These are phyloP conservation scores for Talaromyces rugulosus DNA, from an alignment of 2,329 filamentous ascomycete genomes.

Conservation along the genomic window DNA sequence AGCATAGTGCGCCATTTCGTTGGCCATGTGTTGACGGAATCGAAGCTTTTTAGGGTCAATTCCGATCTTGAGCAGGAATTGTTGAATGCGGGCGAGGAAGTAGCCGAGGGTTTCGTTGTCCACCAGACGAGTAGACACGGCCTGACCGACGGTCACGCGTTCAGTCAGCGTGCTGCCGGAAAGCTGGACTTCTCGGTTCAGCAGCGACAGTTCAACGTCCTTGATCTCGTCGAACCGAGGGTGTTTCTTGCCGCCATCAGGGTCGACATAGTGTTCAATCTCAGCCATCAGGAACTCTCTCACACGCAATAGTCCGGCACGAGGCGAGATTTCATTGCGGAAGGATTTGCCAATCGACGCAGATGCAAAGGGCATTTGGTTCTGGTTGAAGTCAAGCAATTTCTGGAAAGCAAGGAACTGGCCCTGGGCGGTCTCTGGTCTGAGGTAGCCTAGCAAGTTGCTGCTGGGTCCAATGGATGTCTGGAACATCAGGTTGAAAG, in stretches of 20 bases:
- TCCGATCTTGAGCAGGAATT: conserved; percentile 85
- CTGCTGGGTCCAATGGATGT: conserved; percentile 90
- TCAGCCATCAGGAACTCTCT: conserved; percentile 98
- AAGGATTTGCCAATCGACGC: conserved; percentile 97
- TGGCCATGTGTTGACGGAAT: conserved; percentile 95
- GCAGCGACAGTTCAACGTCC: conserved; percentile 74
- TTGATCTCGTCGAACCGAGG: conserved; percentile 80
- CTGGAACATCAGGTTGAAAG: conserved; percentile 99
- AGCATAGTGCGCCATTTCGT: conserved; percentile 90
- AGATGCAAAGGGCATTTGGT: conserved; percentile 93
- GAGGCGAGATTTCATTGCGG: conserved; percentile 94
- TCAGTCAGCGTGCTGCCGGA: conserved; percentile 74
- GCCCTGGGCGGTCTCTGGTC: conserved; percentile 94
- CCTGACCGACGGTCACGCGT: conserved; percentile 76
- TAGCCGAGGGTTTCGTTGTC: conserved; percentile 98
- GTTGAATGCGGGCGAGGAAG: conserved; percentile 89
- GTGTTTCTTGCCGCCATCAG: conserved; percentile 91
- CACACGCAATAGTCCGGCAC: conserved; percentile 84
- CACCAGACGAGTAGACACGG: conserved; percentile 75
- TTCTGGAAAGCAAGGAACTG: conserved; percentile 98
- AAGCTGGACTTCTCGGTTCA: conserved; percentile 81
- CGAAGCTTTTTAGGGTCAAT: conserved; percentile 83
- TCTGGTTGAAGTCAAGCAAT: conserved; percentile 92
- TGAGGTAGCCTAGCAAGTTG: conserved; percentile 77
- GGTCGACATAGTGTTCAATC: conserved; percentile 98